phyloP scores from a whole-genome alignment of 495 filamentous ascomycete species.

The Penicillium flavigenum region DNA sequence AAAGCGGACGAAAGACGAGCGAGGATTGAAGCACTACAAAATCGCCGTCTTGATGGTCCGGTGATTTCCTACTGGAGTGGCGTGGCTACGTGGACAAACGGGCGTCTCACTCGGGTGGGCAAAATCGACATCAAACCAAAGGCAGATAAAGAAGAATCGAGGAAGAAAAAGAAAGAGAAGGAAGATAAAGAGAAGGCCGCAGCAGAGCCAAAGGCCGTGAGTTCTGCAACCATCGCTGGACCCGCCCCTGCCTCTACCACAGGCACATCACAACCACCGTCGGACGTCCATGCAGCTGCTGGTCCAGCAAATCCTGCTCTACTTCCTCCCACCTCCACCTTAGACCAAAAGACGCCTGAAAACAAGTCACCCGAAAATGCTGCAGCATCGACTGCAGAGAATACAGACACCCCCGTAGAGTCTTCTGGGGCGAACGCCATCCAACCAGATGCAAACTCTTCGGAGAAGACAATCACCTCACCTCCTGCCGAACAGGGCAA shows the following conservation, averaged over 20 bases:
- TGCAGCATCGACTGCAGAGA: not conserved
- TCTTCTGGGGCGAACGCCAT: constrained; percentile 11
- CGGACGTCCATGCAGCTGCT: not conserved
- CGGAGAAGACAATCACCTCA: not conserved
- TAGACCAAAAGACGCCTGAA: not conserved
- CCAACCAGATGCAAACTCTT: constrained; percentile 1
- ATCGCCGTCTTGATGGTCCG: constrained; percentile 80
- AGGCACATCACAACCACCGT: not conserved
- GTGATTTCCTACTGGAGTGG: constrained; percentile 95
- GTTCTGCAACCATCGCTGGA: constrained; percentile 17
- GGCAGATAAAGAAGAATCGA: constrained; percentile 40
- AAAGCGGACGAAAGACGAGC: constrained; percentile 77
- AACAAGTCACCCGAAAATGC: not conserved
- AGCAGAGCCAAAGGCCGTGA: constrained; percentile 26
- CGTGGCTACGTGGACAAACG: constrained; percentile 71
- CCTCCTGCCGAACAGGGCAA: not conserved
- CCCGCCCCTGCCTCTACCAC: constrained; percentile 10
- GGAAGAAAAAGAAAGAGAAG: constrained; percentile 41
- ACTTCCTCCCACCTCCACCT: not conserved
- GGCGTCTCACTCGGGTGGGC: constrained; percentile 71
- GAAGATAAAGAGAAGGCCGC: constrained; percentile 30
- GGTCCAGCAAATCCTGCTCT: not conserved
- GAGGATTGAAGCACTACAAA: constrained; percentile 81
- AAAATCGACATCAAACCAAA: constrained; percentile 60
- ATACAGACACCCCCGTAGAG: not conserved